Base-by-base conservation (phyloP, 2,329 filamentous ascomycete genomes). In the Fusarium beomiforme region DNA sequence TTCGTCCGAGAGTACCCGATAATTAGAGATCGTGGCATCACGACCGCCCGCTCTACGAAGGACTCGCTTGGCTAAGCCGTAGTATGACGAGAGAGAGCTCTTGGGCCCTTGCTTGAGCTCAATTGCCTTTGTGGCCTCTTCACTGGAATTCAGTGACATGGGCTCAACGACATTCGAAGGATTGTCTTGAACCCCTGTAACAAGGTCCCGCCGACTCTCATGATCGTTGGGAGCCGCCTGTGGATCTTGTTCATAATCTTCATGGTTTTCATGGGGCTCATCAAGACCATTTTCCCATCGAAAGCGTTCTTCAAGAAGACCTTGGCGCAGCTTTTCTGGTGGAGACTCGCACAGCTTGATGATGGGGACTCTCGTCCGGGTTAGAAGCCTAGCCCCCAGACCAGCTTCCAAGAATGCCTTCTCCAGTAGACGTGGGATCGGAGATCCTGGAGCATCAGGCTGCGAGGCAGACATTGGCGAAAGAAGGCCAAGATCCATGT, bases 401-500 rank as follows among this genome's bases (percentile, higher is more conserved):
- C 92, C 93, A 31, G 87, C 83, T 19, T 92, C 87, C 8, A 97
- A 84, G 16, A 97, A 86, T 6, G 88, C 89, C 78, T 91, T 92
- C 77, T 97, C 93, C 4, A 97, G 81, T 10, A 95, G 77, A 26
- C 93, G 88, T 3, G 93, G 93, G 59, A 96, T 90, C 2, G 87
- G 84, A 8, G 89, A 91, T 34, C 86, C 86, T 19, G 85, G 78
- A 17, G 84, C 83, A 67, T 89, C 86, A 5, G 86, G 85, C 55
- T 87, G 83, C 46, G 86, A 82, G 23, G 80, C 77, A 3, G 91
- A 91, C 51, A 86, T 81, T 6, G 88, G 88, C 3, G 92, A 91
- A 8, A 96, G 83, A 36, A 97, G 87, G 12, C 91, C 92, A 33
- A 97, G 87, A 79, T 98, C 95, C 91, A 97, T 94, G 76, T 97